These are phyloP conservation scores for Thielaviopsis populi DNA, from an alignment of 2,329 filamentous ascomycete species.

Conservation along the genomic window DNA sequence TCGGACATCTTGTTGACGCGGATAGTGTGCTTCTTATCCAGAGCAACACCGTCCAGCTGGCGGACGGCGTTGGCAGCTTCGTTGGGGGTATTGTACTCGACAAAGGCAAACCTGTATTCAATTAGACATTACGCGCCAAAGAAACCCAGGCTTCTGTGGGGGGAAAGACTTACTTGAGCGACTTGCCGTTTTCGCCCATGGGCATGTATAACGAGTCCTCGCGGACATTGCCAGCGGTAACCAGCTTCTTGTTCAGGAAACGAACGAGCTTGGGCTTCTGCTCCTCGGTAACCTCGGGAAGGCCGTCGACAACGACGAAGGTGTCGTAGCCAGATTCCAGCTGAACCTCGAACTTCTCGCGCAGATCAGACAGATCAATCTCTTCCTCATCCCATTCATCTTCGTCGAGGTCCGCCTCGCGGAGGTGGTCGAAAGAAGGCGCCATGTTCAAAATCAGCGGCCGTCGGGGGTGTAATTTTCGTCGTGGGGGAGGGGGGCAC, in stretches of 20 bases:
- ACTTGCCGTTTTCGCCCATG: conserved; percentile 71
- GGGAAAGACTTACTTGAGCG: conserved; percentile 52
- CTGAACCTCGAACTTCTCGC: conserved; percentile 88
- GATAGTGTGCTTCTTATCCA: conserved; percentile 94
- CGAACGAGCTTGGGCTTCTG: conserved; percentile 91
- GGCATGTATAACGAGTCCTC: conserved; percentile 93
- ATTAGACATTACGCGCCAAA: conserved; percentile 8
- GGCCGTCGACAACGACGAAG: conserved; percentile 90
- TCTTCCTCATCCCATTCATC: conserved; percentile 85
- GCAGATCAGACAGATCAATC: conserved; percentile 86
- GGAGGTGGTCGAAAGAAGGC: conserved; percentile 80
- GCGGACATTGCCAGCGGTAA: conserved; percentile 64
- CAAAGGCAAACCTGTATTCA: conserved; percentile 71
- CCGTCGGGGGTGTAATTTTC: conserved; percentile 12
- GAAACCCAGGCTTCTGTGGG: background rate
- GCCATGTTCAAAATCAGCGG: conserved; percentile 53
- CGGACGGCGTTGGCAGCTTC: conserved; percentile 84
- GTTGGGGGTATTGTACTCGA: conserved; percentile 82
- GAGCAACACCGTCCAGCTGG: conserved; percentile 67
- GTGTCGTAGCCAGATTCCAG: conserved; percentile 91
- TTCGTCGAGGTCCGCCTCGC: conserved; percentile 73
- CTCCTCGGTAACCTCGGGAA: conserved; percentile 77
- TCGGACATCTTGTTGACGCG: conserved; percentile 97
- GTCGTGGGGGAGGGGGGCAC: conserved; percentile 9
- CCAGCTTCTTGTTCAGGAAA: conserved; percentile 88